Percentiles rank a stretch among this genome's conserved stretches.
Conservation (phyloP, 2,329 filamentous ascomycete species). For the Penicillium sp. region DNA sequence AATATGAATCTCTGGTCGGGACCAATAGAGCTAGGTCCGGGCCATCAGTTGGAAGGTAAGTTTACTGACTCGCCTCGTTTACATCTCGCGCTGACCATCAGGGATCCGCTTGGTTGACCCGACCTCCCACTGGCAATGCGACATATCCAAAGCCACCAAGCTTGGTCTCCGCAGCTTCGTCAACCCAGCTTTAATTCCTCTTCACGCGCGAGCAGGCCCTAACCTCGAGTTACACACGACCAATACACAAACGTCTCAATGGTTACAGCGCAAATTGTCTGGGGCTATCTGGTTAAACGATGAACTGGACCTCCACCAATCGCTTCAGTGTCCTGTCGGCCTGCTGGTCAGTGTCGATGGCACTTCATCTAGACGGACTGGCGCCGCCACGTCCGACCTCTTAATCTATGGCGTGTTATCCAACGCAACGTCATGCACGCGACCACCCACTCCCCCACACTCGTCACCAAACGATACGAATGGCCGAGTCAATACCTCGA, state of each 20-base stretch:
- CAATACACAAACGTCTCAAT: constrained; percentile 34
- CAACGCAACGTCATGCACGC: constrained; percentile 25
- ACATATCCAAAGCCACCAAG: constrained; percentile 34
- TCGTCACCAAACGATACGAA: constrained; percentile 31
- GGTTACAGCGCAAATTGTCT: constrained; percentile 41
- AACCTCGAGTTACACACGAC: constrained; percentile 41
- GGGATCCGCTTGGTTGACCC: constrained; percentile 37
- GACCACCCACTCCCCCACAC: constrained; percentile 37
- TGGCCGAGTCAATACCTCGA: constrained; percentile 5
- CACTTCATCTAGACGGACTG: constrained; percentile 15
- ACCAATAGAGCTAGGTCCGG: constrained; percentile 28
- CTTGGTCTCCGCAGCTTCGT: constrained; percentile 38
- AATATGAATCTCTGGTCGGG: constrained; percentile 43
- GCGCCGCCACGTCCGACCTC: constrained; percentile 34
- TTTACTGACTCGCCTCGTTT: constrained; percentile 6
- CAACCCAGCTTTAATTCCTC: constrained; percentile 41
- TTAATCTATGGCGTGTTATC: constrained; percentile 42
- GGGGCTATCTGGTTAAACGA: constrained; percentile 35
- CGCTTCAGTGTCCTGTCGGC: constrained; percentile 41
- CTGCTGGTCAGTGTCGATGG: constrained; percentile 36
- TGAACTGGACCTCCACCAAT: constrained; percentile 28
- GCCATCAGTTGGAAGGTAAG: constrained; percentile 33
- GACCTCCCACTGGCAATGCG: constrained; percentile 33
- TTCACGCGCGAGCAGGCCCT: constrained; percentile 41
- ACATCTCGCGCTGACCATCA: constrained; percentile 19